Evolutionary conservation across 495 filamentous ascomycete species (phyloP), one percentile per base, ranked within the genome.

Genomic region (Penicillium fimorum): DNA sequence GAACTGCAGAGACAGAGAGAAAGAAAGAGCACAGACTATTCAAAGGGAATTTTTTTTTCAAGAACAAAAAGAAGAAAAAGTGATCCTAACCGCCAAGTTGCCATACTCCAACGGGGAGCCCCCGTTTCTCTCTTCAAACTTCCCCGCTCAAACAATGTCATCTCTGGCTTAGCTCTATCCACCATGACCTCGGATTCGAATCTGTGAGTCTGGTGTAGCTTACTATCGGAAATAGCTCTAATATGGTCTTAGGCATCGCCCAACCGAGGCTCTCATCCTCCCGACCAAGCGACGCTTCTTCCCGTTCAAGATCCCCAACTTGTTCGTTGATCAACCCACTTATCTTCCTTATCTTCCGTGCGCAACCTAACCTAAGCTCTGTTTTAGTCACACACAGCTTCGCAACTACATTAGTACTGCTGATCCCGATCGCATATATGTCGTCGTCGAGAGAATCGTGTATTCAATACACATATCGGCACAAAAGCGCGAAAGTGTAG

Each of bases 321-420:
- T 84, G 88, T 90, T 67, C 67, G 87, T 84, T 33, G 38, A 60
- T 51, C 41, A 25, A 54, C 40, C 49, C 56, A 17, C 25, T 48
- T 56, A 22, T 43, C 51, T 47, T 27, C 25, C 25, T 50, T 38
- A 50, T 50, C 37, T 40, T 2, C 30, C 24, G 44, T 29, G 35
- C 38, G 43, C 48, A 37, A 46, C 33, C 44, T 57, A 57, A 57
- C 32, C 41, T n/a, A 42, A 32, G 43, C 61, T 59, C n/a, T 55
- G 20, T 50, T 48, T 59, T 69, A 96, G 92, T 59, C 94, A 98
- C 71, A 89, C 86, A 77, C 94, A 98, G 73, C 82, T 98, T 46
- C 89, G 92, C 48, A 91, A 95, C 61, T 85, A 96, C 59, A 87
- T 97, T 65, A 93, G 88, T 69, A 87, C 85, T 29, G 86, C 89